Evolutionary conservation across 2,329 filamentous ascomycete genomes (phyloP).

Genomic region (Xylariaceae sp.): DNA sequence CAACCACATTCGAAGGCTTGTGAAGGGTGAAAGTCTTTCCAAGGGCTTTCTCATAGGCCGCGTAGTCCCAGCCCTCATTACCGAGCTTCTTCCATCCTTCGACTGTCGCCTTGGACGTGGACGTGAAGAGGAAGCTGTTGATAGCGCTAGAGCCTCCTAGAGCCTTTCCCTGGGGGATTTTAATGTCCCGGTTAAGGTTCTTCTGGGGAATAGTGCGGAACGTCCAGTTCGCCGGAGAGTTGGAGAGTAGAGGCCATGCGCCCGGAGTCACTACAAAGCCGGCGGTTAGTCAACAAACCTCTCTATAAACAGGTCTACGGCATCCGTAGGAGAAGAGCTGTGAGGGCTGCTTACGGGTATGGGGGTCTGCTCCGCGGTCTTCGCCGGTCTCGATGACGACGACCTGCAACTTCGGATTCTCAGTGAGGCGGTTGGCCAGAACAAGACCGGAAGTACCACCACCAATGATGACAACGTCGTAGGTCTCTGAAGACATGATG

Average conservation of each 20-base stretch:
- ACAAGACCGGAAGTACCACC: too few relatives aligned
- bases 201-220: constrained; percentile 18
- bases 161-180: constrained; percentile 14
- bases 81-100: constrained; percentile 22
- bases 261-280: constrained; percentile 19
- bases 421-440: too few relatives aligned
- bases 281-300: too few relatives aligned
- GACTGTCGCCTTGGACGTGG: constrained; percentile 14
- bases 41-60: constrained; percentile 1
- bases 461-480: too few relatives aligned
- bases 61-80: constrained; percentile 21
- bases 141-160: constrained; percentile 22
- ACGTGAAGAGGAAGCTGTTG: constrained; percentile 19
- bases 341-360: too few relatives aligned
- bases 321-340: too few relatives aligned
- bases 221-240: constrained; percentile 19
- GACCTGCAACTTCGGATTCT: too few relatives aligned
- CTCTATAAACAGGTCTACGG: too few relatives aligned
- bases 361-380: too few relatives aligned
- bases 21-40: constrained; percentile 5
- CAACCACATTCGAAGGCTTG: constrained; percentile 3
- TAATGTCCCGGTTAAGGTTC: constrained; percentile 4
- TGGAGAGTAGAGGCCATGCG: constrained; percentile 17
- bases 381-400: too few relatives aligned
- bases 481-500: too few relatives aligned